A percentile compares a stretch with the other conserved stretches of the same genome.
phyloP scores from a whole-genome alignment of 371 early-diverging fungal species.

The Batkoa obscura region DNA sequence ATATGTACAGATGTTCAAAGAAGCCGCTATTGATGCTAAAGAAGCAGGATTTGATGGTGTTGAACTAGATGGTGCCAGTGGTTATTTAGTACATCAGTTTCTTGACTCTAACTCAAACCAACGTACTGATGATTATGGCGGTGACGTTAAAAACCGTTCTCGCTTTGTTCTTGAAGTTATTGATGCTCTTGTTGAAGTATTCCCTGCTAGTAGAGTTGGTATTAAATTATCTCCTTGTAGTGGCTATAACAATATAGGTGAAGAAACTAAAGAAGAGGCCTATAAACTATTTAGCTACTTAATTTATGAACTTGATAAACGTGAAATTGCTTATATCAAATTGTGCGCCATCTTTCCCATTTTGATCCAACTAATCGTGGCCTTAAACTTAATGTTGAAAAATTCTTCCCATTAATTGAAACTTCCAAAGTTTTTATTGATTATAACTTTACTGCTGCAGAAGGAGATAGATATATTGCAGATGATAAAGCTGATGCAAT shows the following conservation, averaged over 20 bases:
- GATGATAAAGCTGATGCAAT: neutral
- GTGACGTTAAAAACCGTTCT: constrained; percentile 24
- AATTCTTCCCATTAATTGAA: neutral
- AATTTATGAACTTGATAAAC: neutral
- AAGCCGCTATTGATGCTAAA: neutral
- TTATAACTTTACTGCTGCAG: neutral
- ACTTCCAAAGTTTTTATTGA: neutral
- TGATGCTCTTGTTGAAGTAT: constrained; percentile 51
- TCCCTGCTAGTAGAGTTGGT: constrained; percentile 44
- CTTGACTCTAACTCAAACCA: constrained; percentile 21
- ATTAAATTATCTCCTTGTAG: constrained; percentile 30
- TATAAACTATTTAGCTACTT: neutral
- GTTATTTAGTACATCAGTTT: constrained; percentile 39
- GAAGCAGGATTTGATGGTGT: constrained; percentile 39
- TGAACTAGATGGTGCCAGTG: constrained; percentile 43
- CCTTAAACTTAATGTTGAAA: neutral
- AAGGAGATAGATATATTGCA: neutral
- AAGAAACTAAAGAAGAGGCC: constrained; percentile 9
- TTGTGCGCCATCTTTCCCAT: neutral
- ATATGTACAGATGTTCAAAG: neutral
- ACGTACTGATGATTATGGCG: constrained; percentile 44
- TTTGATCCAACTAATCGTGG: neutral
- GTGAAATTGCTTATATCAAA: constrained; percentile 1
- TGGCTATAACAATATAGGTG: constrained; percentile 34
- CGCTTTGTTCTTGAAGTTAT: constrained; percentile 22